phyloP scores from a whole-genome alignment of 2,329 filamentous ascomycete species.

The Ascochyta rabiei region DNA sequence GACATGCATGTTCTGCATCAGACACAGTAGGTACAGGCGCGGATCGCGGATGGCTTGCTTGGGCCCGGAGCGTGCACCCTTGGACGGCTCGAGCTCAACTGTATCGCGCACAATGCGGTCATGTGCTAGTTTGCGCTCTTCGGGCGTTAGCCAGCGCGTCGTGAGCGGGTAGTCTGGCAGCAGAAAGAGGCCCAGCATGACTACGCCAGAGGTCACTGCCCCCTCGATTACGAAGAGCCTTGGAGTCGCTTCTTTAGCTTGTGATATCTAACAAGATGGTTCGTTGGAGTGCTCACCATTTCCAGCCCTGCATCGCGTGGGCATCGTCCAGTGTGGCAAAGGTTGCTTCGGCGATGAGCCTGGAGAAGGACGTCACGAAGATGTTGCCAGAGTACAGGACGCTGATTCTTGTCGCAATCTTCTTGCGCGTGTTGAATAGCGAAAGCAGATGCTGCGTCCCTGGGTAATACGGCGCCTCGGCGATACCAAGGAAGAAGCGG shows the following conservation, averaged over 20 bases:
- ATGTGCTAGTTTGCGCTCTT: constrained; percentile 50
- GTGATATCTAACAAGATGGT: too few species aligned
- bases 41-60: constrained; percentile 58
- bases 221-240: constrained; percentile 35
- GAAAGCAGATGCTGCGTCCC: constrained; percentile 66
- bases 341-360: constrained; percentile 23
- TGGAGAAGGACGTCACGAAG: constrained; percentile 20
- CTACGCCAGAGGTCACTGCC: constrained; percentile 34
- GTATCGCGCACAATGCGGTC: constrained; percentile 53
- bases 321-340: constrained; percentile 24
- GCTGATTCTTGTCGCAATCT: constrained; percentile 33
- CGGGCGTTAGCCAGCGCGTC: constrained; percentile 53
- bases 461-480: constrained; percentile 59
- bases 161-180: constrained; percentile 48
- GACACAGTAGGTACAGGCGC: constrained; percentile 59
- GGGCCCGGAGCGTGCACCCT: constrained; percentile 56
- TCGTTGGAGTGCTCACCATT: constrained; percentile 6
- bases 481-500: constrained; percentile 39
- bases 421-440: constrained; percentile 67
- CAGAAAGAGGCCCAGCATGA: constrained; percentile 43
- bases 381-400: constrained; percentile 19
- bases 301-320: constrained; percentile 23
- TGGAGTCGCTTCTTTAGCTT: too few species aligned
- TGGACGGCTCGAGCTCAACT: constrained; percentile 52
- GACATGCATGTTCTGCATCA: constrained; percentile 63